phyloP scores from a whole-genome alignment of 2,329 filamentous ascomycete genomes.

The Thielaviopsis ethacetica region DNA sequence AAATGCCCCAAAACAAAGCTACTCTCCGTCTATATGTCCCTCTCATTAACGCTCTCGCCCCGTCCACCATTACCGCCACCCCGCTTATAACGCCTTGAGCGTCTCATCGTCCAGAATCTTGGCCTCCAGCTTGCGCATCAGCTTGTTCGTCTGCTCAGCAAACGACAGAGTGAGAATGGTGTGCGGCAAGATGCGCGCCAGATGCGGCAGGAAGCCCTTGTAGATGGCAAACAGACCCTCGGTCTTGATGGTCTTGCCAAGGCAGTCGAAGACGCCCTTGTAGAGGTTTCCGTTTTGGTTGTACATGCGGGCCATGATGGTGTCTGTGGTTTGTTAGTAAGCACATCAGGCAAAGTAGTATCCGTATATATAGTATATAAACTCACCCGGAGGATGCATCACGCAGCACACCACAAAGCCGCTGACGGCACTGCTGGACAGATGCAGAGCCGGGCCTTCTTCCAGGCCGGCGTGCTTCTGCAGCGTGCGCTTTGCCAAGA shows the following conservation, averaged over 20 bases:
- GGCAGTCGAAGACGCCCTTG: conserved; percentile 77
- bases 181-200: conserved; percentile 86
- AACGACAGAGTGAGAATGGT: conserved; percentile 86
- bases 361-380: too few species aligned
- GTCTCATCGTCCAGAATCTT: conserved; percentile 30
- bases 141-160: conserved; percentile 93
- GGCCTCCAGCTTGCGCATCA: conserved; percentile 63
- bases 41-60: not conserved
- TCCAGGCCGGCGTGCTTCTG: conserved; percentile 73
- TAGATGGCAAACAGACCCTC: conserved; percentile 89
- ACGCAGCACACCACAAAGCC: conserved; percentile 94
- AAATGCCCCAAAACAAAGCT: not conserved
- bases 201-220: conserved; percentile 91
- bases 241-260: conserved; percentile 77
- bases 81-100: conserved; percentile 18
- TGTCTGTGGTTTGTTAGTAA: conserved; percentile 36
- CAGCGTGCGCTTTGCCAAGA: conserved; percentile 83
- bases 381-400: conserved; percentile 85
- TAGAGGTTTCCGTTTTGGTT: conserved; percentile 99
- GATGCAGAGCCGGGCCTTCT: conserved; percentile 76
- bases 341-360: too few species aligned
- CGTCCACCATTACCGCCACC: not conserved
- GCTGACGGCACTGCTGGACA: conserved; percentile 74
- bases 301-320: conserved; percentile 96
- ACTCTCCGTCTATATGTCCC: conserved; percentile 7